Evolutionary conservation across 2,329 filamentous ascomycete species (phyloP).

Genomic region (Thelonectria rubi): DNA sequence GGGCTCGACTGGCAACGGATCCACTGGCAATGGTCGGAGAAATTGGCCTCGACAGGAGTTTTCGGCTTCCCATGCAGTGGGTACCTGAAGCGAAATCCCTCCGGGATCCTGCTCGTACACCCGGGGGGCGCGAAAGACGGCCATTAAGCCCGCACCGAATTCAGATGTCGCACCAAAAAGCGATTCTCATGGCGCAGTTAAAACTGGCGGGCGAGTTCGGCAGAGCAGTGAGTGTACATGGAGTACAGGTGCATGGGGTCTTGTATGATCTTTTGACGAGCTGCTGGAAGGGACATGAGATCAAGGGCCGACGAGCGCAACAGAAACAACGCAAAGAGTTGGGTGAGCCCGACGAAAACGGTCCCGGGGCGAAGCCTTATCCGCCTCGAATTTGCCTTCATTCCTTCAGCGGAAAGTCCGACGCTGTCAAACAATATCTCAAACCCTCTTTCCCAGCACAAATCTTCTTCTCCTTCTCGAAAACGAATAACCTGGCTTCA

Average conservation of each 20-base stretch:
- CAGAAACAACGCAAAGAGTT: slow-evolving; percentile 30
- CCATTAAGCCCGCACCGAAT: slow-evolving; percentile 72
- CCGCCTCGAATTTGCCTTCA: slow-evolving; percentile 89
- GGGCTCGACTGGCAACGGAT: slow-evolving; percentile 61
- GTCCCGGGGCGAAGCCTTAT: slow-evolving; percentile 55
- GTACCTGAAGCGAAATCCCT: slow-evolving; percentile 42
- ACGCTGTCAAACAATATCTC: slow-evolving; percentile 79
- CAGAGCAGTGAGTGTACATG: slow-evolving; percentile 71
- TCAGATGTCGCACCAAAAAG: slow-evolving; percentile 69
- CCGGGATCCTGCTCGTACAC: slow-evolving; percentile 57
- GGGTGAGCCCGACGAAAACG: slow-evolving; percentile 43
- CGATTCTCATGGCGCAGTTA: slow-evolving; percentile 71
- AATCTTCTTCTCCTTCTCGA: slow-evolving; percentile 88
- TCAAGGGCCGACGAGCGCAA: slow-evolving; percentile 59
- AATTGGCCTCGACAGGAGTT: slow-evolving; percentile 76
- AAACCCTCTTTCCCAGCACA: slow-evolving; percentile 74
- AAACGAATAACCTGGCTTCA: slow-evolving; percentile 75
- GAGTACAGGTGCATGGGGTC: slow-evolving; percentile 76
- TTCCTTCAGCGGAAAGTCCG: slow-evolving; percentile 81
- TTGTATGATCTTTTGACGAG: slow-evolving; percentile 69
- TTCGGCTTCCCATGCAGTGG: slow-evolving; percentile 72
- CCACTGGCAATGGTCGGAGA: slow-evolving; percentile 75
- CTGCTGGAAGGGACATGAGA: slow-evolving; percentile 72
- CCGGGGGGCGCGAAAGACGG: slow-evolving; percentile 74
- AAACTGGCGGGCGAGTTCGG: slow-evolving; percentile 71